Evolutionary conservation across 2,329 filamentous ascomycete genomes (phyloP), one percentile per base, ranked within the genome.

Genomic region (Scedosporium boydii): DNA sequence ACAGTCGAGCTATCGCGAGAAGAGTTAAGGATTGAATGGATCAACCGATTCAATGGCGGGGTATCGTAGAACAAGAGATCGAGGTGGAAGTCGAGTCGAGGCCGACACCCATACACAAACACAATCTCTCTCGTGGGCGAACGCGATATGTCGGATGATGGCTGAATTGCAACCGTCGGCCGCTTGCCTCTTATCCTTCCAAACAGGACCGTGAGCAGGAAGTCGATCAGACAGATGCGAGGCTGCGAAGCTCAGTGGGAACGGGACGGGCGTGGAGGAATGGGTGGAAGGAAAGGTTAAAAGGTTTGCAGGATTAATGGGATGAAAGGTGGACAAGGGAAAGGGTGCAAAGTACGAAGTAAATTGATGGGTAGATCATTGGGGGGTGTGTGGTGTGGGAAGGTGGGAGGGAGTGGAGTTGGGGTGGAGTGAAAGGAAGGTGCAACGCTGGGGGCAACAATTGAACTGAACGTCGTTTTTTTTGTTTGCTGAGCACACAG

Each of bases 141-240:
- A 27, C 12, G 23, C 18, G 18, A 55, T 23, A 55, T 55, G 51
- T 48, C 21, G 44, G 21, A 12, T 46, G 18, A 29, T 60, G 59
- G 4, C 26, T 23, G 7, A 51, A 29, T 12, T 18, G 44, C 29
- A 14, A n/a, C 10, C 14, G 26, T 60, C 27, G 27, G 23, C 26
- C n/a, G 42, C 12, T n/a, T n/a, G 27, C 18, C 29, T 6, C 16
- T 42, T 38, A 16, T 55, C 51, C 51, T 23, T 55, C 21, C 23
- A 55, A 27, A 23, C 18, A 55, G 23, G 21, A 55, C 14, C 12
- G 23, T 12, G 51, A 26, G 51, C 18, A 55, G 23, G 26, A 16
- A 44, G 59, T 53, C 58, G 58, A 60, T 53, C 59, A 60, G 42
- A 41, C 59, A 51, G 44, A 60, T 53, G 44, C 59, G 42, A 60